Conservation (phyloP, 345 rosid species). For the Ceriops zippeliana region DNA sequence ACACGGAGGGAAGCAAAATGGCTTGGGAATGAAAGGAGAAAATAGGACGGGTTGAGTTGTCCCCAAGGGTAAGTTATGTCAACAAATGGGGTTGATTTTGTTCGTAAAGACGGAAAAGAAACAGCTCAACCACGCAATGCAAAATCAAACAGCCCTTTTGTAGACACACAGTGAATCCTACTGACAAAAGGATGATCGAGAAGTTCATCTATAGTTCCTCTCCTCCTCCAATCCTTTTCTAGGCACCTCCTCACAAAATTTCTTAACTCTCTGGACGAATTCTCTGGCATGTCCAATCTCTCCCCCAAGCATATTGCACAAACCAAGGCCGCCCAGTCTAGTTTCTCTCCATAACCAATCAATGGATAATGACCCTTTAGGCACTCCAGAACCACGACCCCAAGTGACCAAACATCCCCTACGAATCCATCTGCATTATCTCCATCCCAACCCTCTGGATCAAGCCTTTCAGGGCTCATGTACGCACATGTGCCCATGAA, state of each 20-base stretch:
- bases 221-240: constrained; percentile 61
- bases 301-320: constrained; percentile 56
- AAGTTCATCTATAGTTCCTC: constrained; percentile 53
- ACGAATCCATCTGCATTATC: constrained; percentile 38
- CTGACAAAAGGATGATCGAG: constrained; percentile 51
- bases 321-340: constrained; percentile 56
- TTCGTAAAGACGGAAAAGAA: no score
- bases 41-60: no score
- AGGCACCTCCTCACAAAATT: constrained; percentile 50
- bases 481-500: constrained; percentile 62
- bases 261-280: constrained; percentile 41
- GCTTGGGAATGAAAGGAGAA: no score
- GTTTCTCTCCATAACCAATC: constrained; percentile 47
- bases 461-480: constrained; percentile 70
- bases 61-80: no score
- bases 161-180: constrained; percentile 8
- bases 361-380: constrained; percentile 56
- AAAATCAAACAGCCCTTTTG: constrained; percentile 7
- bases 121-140: constrained; percentile 1
- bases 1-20: no score
- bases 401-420: constrained; percentile 64
- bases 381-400: constrained; percentile 60
- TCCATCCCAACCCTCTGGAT: constrained; percentile 51
- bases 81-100: no score
- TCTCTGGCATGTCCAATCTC: constrained; percentile 40